Percentiles rank a stretch among this genome's conserved stretches.
phyloP scores from a whole-genome alignment of 345 rosid genomes.

The Gossypium longicalyx region DNA sequence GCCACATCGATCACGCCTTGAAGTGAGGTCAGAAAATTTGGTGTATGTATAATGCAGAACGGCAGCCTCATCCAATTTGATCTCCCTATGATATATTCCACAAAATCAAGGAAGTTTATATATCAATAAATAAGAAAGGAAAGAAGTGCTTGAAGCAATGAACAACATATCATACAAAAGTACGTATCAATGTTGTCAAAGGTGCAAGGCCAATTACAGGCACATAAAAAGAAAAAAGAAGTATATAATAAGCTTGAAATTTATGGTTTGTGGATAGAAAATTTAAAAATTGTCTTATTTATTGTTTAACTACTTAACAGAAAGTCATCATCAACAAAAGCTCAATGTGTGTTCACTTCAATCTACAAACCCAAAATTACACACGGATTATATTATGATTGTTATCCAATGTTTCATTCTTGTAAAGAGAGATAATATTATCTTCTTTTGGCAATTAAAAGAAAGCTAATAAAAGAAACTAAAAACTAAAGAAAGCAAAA shows the following conservation, averaged over 20 bases:
- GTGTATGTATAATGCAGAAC: slow-evolving; percentile 85
- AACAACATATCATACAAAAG: background rate
- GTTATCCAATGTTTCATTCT: no score
- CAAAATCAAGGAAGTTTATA: background rate
- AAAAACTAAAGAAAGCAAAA: no score
- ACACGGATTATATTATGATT: no score
- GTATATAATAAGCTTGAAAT: background rate
- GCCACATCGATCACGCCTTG: slow-evolving; percentile 95
- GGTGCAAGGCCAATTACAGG: background rate
- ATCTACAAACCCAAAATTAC: no score
- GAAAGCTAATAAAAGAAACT: no score
- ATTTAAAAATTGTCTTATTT: no score
- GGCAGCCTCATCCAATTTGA: slow-evolving; percentile 86
- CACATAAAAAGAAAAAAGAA: background rate
- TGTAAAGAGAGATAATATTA: no score
- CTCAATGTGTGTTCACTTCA: no score
- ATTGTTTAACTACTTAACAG: no score
- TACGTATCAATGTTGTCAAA: background rate
- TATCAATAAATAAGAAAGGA: slow-evolving; percentile 8
- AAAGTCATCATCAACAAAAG: no score
- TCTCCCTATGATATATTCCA: slow-evolving; percentile 42
- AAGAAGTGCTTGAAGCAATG: background rate
- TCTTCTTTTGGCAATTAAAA: no score
- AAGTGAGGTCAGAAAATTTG: slow-evolving; percentile 85
- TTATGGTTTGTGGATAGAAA: background rate